A percentile compares a stretch with the other conserved stretches of the same genome.
phyloP scores from a whole-genome alignment of 371 early-diverging fungal species.

The Fennellomyces sp. region DNA sequence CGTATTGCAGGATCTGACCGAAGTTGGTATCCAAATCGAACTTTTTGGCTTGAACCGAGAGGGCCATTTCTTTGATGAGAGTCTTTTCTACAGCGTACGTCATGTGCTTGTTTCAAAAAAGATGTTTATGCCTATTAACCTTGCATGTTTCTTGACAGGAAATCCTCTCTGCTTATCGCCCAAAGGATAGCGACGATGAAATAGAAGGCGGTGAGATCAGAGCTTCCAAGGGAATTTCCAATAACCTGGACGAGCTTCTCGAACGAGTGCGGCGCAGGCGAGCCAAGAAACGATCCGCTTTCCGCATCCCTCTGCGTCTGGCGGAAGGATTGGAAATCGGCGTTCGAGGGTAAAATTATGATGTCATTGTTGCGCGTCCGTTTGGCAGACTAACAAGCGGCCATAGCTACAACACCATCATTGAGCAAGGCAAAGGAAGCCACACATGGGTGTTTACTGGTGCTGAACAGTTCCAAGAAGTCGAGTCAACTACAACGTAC shows the following conservation, averaged over 20 bases:
- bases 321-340: slow-evolving; percentile 61
- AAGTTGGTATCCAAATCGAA: slow-evolving; percentile 56
- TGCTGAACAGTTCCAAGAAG: slow-evolving; percentile 58
- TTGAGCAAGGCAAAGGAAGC: slow-evolving; percentile 45
- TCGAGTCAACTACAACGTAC: slow-evolving; percentile 55
- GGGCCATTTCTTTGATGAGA: slow-evolving; percentile 44
- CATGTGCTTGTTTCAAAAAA: not conserved
- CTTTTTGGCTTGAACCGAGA: slow-evolving; percentile 58
- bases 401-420: slow-evolving; percentile 49
- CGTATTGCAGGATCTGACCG: slow-evolving; percentile 56
- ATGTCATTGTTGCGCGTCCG: too few relatives aligned
- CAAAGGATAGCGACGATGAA: slow-evolving; percentile 14
- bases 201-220: slow-evolving; percentile 3
- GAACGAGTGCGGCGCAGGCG: slow-evolving; percentile 55
- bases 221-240: slow-evolving; percentile 4
- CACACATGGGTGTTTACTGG: slow-evolving; percentile 50
- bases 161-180: slow-evolving; percentile 3
- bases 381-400: too few relatives aligned
- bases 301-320: slow-evolving; percentile 55
- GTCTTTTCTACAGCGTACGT: slow-evolving; percentile 55
- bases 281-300: slow-evolving; percentile 57
- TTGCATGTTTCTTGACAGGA: slow-evolving; percentile 15
- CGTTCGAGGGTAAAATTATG: slow-evolving; percentile 46
- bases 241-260: slow-evolving; percentile 45
- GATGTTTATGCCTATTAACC: not conserved